Evolutionary conservation across 2,329 filamentous ascomycete genomes (phyloP).

Genomic region (Ceratocystis eucalypticola): DNA sequence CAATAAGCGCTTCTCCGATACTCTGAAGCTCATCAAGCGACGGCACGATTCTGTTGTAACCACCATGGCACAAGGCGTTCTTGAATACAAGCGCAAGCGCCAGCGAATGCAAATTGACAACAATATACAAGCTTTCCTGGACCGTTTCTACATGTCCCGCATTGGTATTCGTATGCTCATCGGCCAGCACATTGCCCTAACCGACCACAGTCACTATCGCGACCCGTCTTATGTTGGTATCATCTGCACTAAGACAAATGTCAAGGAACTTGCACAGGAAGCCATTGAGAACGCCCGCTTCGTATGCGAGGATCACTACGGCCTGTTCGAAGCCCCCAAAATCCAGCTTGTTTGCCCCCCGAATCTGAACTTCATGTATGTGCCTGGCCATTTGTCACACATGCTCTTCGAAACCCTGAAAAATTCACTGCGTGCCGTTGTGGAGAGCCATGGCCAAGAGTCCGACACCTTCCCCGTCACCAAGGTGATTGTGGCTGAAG

Average conservation of each 20-base stretch:
- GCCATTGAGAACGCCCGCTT: constrained; percentile 98
- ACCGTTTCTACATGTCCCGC: constrained; percentile 98
- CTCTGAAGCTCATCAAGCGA: constrained; percentile 85
- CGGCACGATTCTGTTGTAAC: constrained; percentile 95
- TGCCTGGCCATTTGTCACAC: constrained; percentile 94
- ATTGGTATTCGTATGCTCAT: constrained; percentile 99
- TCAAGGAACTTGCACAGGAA: constrained; percentile 85
- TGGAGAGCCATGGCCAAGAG: constrained; percentile 87
- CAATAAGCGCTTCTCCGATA: constrained; percentile 80
- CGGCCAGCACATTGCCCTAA: constrained; percentile 93
- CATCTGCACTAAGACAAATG: constrained; percentile 97
- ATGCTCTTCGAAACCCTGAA: constrained; percentile 99
- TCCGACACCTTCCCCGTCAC: constrained; percentile 94
- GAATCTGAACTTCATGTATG: constrained; percentile 97
- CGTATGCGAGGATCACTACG: constrained; percentile 97
- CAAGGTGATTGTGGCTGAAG: constrained; percentile 94
- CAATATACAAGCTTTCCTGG: constrained; percentile 92
- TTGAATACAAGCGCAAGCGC: constrained; percentile 92
- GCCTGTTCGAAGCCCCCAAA: constrained; percentile 89
- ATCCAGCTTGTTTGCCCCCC: constrained; percentile 93
- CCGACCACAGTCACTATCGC: constrained; percentile 76
- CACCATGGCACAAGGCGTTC: constrained; percentile 91
- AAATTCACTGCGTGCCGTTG: constrained; percentile 92
- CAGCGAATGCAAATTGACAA: constrained; percentile 98
- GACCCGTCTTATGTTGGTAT: constrained; percentile 95